phyloP scores from a whole-genome alignment of 2,329 filamentous ascomycete species.

The Fusarium verticillioides region DNA sequence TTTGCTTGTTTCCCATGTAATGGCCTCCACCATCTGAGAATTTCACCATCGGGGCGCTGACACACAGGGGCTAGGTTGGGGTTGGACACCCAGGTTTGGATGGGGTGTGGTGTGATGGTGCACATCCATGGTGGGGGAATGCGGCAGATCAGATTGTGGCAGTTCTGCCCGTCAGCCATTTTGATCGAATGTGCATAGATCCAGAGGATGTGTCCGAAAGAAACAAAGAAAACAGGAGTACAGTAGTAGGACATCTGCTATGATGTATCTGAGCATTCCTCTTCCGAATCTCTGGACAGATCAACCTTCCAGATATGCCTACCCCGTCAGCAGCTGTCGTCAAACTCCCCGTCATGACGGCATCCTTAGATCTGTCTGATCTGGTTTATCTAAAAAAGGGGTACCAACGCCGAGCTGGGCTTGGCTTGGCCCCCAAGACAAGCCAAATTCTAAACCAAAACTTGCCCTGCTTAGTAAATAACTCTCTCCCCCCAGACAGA shows the following conservation, averaged over 20 bases:
- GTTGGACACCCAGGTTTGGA: neutral
- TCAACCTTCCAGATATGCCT: neutral
- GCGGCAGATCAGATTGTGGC: constrained; percentile 34
- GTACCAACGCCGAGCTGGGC: constrained; percentile 11
- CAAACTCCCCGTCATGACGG: constrained; percentile 39
- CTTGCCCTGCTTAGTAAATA: neutral
- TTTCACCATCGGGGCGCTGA: constrained; percentile 30
- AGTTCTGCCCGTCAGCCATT: constrained; percentile 21
- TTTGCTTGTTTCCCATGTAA: constrained; percentile 33
- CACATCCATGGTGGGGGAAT: constrained; percentile 28
- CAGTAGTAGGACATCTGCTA: neutral
- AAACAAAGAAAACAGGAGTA: neutral
- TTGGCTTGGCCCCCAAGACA: constrained; percentile 11
- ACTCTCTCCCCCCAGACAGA: neutral
- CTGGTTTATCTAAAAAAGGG: constrained; percentile 31
- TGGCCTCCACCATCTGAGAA: constrained; percentile 32
- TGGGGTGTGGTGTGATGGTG: constrained; percentile 4
- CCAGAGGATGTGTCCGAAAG: neutral
- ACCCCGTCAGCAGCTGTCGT: neutral
- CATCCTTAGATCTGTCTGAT: constrained; percentile 37
- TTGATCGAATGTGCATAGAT: neutral
- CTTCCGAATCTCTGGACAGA: neutral
- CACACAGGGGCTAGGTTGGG: constrained; percentile 12
- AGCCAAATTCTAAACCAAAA: constrained; percentile 5
- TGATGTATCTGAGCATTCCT: neutral